These are phyloP conservation scores for Agastache rugosa DNA, from an alignment of 257 asterid genomes.

Conservation along the genomic window DNA sequence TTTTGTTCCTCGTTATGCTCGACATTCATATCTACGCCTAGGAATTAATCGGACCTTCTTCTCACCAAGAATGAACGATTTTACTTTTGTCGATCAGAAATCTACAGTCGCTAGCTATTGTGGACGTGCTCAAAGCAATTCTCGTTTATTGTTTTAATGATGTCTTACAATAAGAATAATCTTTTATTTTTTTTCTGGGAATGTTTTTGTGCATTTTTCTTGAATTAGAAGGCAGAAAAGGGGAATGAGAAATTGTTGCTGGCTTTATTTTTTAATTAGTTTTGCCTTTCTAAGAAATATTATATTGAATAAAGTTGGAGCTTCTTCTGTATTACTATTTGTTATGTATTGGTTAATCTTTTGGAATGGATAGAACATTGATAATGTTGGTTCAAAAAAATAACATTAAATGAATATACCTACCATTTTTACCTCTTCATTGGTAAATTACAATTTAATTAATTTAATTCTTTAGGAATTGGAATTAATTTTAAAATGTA, in stretches of 20 bases:
- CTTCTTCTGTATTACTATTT: neutral
- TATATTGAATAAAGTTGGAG: neutral
- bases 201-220: slow-evolving; percentile 4
- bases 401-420: neutral
- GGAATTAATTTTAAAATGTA: too few species aligned
- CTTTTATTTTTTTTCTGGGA: neutral
- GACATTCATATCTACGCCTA: slow-evolving; percentile 69
- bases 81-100: neutral
- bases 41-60: neutral
- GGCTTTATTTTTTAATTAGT: neutral
- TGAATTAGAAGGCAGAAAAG: neutral
- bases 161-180: slow-evolving; percentile 20
- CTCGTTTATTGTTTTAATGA: neutral
- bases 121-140: neutral
- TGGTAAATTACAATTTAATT: too few species aligned
- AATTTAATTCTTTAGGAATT: too few species aligned
- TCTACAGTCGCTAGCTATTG: neutral
- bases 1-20: slow-evolving; percentile 70
- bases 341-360: neutral
- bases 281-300: neutral
- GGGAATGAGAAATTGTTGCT: slow-evolving; percentile 8
- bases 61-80: too few species aligned
- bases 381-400: too few species aligned
- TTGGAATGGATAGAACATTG: neutral
- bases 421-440: neutral